Percentiles rank a stretch among this genome's conserved stretches.
phyloP scores from a whole-genome alignment of 495 filamentous ascomycete species.

The Penicillium psychrofluorescens region DNA sequence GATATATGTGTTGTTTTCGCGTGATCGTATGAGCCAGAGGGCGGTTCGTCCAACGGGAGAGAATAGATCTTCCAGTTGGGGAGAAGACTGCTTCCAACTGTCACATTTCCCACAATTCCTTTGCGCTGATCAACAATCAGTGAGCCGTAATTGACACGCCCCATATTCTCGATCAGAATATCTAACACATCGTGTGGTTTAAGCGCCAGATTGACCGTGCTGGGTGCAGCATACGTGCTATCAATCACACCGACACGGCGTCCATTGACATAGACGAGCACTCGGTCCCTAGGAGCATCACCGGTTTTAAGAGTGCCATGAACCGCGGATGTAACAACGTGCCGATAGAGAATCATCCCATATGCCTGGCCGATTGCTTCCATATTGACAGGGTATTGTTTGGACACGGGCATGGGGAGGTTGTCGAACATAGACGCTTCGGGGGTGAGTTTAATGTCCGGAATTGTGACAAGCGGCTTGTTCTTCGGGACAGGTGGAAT shows the following conservation, averaged over 20 bases:
- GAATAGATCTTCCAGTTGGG: conserved; percentile 32
- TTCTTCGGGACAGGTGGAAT: conserved; percentile 23
- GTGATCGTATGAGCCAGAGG: neutral
- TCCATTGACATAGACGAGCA: conserved; percentile 39
- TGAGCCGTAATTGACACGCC: conserved; percentile 37
- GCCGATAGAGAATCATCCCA: conserved; percentile 35
- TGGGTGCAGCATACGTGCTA: conserved; percentile 27
- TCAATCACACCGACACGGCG: conserved; percentile 33
- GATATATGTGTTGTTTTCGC: conserved; percentile 3
- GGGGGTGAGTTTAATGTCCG: conserved; percentile 18
- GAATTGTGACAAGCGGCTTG: conserved; percentile 20
- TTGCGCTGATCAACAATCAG: conserved; percentile 35
- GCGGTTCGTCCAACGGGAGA: conserved; percentile 20
- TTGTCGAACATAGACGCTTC: conserved; percentile 19
- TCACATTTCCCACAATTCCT: conserved; percentile 39
- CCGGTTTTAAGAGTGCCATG: conserved; percentile 26
- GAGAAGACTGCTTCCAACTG: conserved; percentile 20
- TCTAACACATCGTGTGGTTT: conserved; percentile 29
- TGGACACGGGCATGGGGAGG: conserved; percentile 10
- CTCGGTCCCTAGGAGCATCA: conserved; percentile 31
- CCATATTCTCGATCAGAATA: conserved; percentile 40
- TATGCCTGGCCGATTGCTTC: conserved; percentile 34
- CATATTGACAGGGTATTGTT: conserved; percentile 27
- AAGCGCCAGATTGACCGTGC: conserved; percentile 20
- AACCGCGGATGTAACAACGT: conserved; percentile 14